These are phyloP conservation scores for Psidium guajava DNA, from an alignment of 345 rosid genomes.

Conservation along the genomic window DNA sequence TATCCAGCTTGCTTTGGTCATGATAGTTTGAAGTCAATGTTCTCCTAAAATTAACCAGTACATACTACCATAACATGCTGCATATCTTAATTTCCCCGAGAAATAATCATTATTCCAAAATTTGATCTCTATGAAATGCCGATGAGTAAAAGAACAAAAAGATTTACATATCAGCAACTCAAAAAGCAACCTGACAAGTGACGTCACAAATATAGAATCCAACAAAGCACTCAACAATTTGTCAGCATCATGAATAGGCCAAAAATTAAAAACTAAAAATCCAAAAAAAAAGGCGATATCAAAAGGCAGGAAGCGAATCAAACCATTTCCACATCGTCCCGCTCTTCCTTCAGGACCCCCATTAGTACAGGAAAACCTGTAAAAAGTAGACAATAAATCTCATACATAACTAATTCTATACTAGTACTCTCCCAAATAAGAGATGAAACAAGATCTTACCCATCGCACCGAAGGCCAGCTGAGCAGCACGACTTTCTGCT, in stretches of 20 bases:
- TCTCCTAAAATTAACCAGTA: background rate
- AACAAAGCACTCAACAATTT: background rate
- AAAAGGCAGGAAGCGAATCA: background rate
- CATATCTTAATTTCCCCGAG: background rate
- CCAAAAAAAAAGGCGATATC: background rate
- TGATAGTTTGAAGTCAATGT: background rate
- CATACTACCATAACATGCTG: background rate
- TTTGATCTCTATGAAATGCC: background rate
- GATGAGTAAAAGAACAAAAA: background rate
- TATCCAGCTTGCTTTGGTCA: background rate
- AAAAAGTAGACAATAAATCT: background rate
- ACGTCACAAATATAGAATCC: background rate
- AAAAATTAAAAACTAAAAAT: background rate
- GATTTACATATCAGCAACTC: background rate
- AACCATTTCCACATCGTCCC: constrained; percentile 93
- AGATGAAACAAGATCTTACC: constrained; percentile 30
- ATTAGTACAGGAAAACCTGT: constrained; percentile 91
- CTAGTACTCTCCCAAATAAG: background rate
- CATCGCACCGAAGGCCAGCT: constrained; percentile 84
- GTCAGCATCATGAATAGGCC: background rate
- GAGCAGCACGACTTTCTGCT: constrained; percentile 74
- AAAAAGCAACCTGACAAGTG: background rate
- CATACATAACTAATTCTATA: background rate
- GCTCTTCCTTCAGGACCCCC: constrained; percentile 76
- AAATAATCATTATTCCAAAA: background rate